Percentiles rank a stretch among this genome's conserved stretches.
Conservation (phyloP, 768 basidiomycete species). For the Boletales sp. region DNA sequence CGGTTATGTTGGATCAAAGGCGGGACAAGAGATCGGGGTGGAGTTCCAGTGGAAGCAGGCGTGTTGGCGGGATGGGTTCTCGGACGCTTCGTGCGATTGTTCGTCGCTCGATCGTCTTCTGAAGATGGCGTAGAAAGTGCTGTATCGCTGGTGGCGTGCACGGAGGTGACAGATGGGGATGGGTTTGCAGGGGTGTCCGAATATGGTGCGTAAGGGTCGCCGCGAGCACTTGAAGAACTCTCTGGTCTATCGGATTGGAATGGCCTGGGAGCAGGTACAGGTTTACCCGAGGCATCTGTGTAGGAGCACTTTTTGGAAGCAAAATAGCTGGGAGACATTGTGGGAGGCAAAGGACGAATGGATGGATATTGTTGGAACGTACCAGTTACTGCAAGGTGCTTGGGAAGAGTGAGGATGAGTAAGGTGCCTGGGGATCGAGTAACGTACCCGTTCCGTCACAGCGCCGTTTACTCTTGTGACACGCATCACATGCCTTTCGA, state of each 20-base stretch:
- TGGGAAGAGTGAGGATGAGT: conserved; percentile 13
- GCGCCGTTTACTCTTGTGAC: conserved; percentile 81
- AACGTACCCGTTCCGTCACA: conserved; percentile 76
- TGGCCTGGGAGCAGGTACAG: conserved; percentile 69
- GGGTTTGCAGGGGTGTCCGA: conserved; percentile 9
- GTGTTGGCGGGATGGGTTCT: conserved; percentile 39
- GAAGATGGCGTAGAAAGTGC: conserved; percentile 17
- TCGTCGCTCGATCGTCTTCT: conserved; percentile 40
- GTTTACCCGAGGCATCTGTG: conserved; percentile 73
- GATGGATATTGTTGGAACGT: conserved; percentile 12
- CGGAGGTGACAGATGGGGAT: conserved; percentile 12
- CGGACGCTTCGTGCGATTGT: conserved; percentile 49
- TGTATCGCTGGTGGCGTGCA: conserved; percentile 11
- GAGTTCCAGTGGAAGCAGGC: conserved; percentile 29
- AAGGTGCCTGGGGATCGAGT: conserved; percentile 3
- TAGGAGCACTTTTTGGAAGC: conserved; percentile 80
- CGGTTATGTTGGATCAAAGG: conserved; percentile 37
- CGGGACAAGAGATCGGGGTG: conserved; percentile 35
- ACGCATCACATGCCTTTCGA: conserved; percentile 70
- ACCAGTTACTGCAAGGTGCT: conserved; percentile 87
- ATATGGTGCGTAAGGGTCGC: conserved; percentile 13
- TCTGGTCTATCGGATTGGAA: conserved; percentile 41
- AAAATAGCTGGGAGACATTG: conserved; percentile 52
- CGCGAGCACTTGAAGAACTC: conserved; percentile 23
- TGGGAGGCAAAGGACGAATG: conserved; percentile 2